Evolutionary conservation across 495 filamentous ascomycete species (phyloP).

Genomic region (Podospora anserina): DNA sequence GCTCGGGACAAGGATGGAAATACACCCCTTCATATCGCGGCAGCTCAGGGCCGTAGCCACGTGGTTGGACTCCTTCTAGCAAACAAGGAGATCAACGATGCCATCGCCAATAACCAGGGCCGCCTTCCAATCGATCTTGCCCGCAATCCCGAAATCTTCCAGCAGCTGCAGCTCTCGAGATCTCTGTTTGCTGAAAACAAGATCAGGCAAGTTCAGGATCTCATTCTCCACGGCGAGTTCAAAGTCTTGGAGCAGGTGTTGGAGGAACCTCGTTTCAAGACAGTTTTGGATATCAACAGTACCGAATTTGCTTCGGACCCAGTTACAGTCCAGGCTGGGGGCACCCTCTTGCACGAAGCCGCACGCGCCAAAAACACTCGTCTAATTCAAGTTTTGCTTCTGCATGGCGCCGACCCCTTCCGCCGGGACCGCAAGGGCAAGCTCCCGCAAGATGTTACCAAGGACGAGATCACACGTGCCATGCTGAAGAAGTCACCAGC

Average conservation of each 20-base stretch:
- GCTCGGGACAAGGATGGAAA: slow-evolving; percentile 89
- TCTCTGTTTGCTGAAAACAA: slow-evolving; percentile 87
- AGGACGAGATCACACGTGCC: slow-evolving; percentile 81
- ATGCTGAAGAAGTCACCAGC: slow-evolving; percentile 93
- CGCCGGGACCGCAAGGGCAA: slow-evolving; percentile 91
- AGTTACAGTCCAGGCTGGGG: slow-evolving; percentile 68
- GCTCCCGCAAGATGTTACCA: slow-evolving; percentile 93
- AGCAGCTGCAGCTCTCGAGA: slow-evolving; percentile 86
- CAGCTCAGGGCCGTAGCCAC: slow-evolving; percentile 71
- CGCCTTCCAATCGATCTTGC: slow-evolving; percentile 86
- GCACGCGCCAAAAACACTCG: slow-evolving; percentile 79
- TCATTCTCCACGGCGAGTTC: slow-evolving; percentile 71
- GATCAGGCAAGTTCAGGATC: slow-evolving; percentile 72
- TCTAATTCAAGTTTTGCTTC: slow-evolving; percentile 80
- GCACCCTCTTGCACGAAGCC: slow-evolving; percentile 90
- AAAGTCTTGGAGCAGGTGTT: slow-evolving; percentile 72
- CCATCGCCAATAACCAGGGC: slow-evolving; percentile 82
- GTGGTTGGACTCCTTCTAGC: slow-evolving; percentile 79
- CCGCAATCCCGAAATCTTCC: slow-evolving; percentile 88
- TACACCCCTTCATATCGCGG: slow-evolving; percentile 85
- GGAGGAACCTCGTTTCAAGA: slow-evolving; percentile 79
- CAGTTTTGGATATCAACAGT: slow-evolving; percentile 83
- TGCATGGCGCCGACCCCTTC: slow-evolving; percentile 98
- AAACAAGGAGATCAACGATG: slow-evolving; percentile 79
- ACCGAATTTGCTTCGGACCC: slow-evolving; percentile 82